phyloP scores from a whole-genome alignment of 257 asterid genomes.

The Petunia axillaris region DNA sequence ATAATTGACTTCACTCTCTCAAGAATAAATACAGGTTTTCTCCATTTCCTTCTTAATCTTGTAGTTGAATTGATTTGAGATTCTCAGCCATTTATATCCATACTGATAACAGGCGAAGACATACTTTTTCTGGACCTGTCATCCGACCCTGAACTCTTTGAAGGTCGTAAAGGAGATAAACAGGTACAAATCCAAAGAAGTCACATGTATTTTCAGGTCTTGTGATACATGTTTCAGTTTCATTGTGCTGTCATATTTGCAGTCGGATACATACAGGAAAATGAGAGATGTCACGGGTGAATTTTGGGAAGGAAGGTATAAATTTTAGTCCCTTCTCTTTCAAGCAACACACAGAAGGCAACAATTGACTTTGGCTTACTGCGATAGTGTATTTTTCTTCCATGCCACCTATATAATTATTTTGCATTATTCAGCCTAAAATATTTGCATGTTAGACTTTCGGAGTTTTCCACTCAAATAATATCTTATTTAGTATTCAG shows the following conservation, averaged over 20 bases:
- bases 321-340: conserved; percentile 7
- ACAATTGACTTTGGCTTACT: neutral
- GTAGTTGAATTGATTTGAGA: neutral
- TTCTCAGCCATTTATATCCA: neutral
- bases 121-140: conserved; percentile 89
- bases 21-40: conserved; percentile 83
- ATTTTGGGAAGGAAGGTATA: conserved; percentile 97
- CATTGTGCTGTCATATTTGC: conserved; percentile 37
- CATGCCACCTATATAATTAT: neutral
- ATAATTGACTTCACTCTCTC: conserved; percentile 96
- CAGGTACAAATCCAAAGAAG: conserved; percentile 53
- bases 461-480: neutral
- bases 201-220: conserved; percentile 28
- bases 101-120: conserved; percentile 73
- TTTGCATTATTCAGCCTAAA: neutral
- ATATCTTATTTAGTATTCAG: conserved; percentile 5
- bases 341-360: conserved; percentile 3
- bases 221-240: neutral
- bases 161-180: conserved; percentile 84
- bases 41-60: neutral
- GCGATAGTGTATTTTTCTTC: neutral
- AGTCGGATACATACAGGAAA: conserved; percentile 91
- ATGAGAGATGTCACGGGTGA: conserved; percentile 86
- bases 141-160: conserved; percentile 83
- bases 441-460: neutral